These are phyloP conservation scores for Boletus edulis DNA, from an alignment of 768 basidiomycete species.

Conservation along the genomic window DNA sequence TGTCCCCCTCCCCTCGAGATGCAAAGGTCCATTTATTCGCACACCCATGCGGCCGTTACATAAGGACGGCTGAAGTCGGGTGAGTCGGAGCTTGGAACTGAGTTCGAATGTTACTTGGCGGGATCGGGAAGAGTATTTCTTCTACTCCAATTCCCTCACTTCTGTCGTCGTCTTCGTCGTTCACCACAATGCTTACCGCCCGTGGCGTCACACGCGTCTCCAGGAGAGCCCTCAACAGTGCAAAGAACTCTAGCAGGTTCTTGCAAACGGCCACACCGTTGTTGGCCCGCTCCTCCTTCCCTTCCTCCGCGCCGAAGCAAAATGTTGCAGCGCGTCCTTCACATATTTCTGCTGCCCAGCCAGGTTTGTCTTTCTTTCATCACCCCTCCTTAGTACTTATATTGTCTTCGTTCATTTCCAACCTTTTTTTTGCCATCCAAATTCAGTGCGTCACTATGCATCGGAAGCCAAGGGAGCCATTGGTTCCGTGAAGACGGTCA, in stretches of 20 bases:
- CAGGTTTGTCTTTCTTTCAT: constrained; percentile 44
- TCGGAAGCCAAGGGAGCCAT: constrained; percentile 75
- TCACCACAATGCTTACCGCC: constrained; percentile 74
- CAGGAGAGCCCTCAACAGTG: constrained; percentile 74
- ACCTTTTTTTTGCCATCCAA: constrained; percentile 2
- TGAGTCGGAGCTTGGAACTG: constrained; percentile 28
- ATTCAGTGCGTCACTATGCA: constrained; percentile 79
- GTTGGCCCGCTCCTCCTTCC: constrained; percentile 50
- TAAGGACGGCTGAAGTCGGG: constrained; percentile 33
- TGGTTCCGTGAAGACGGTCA: constrained; percentile 95
- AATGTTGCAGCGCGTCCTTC: constrained; percentile 47
- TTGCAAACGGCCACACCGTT: constrained; percentile 72
- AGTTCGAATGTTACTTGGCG: constrained; percentile 20
- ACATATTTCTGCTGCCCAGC: constrained; percentile 44
- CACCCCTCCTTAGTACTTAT: not conserved
- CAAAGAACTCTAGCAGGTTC: constrained; percentile 75
- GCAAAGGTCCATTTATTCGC: too few species aligned
- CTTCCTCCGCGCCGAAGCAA: constrained; percentile 42
- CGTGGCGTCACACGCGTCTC: constrained; percentile 88
- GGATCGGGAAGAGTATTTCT: constrained; percentile 31
- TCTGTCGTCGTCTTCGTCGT: constrained; percentile 29
- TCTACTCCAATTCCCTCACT: constrained; percentile 20
- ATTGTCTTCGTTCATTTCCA: not conserved
- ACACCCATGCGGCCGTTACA: constrained; percentile 10
- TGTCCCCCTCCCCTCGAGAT: too few species aligned